Base-by-base conservation (phyloP, 345 rosid species). In the Luvunga scandens region DNA sequence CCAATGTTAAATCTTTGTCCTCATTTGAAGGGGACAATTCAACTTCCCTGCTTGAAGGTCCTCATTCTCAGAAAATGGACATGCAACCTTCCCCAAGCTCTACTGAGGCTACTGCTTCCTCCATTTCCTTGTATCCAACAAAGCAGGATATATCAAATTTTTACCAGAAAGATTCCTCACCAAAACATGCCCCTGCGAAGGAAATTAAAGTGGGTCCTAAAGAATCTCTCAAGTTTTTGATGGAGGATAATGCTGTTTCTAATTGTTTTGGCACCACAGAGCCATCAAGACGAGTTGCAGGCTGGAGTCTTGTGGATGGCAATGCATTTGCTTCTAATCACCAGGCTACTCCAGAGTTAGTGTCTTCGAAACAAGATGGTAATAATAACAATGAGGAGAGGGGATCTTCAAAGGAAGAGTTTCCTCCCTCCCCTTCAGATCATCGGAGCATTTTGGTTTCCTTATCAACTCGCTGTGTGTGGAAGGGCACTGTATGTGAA, bases 401-500 rank as follows among this genome's bases (percentile, higher is more conserved):
- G 34, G 91, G 83, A 73, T 77, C 92, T 80, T 85, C 83, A 21
- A 92, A 92, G 82, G 97, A 89, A 73, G 98, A 92, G 72, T 92
- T 96, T 88, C 90, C 91, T 84, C 95, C 99, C 25, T 88, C 99
- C 78, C 80, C 97, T 80, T 91, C 97, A 28, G 97, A 94, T 77
- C 94, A 96, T 84, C 99, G 90, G 83, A 96, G 98, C 89, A 96
- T 96, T 84, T 85, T 96, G 89, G 98, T 96, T 78, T 94, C 99
- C 60, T 83, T 91, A 64, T 94, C 99, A 77, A 89, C 97, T 65
- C 92, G 99, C 66, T 94, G 97, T 77, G 97, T 94, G 64, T 87
- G 94, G 95, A 92, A 96, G 77, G 98, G 98, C 69, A 91, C 95
- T 73, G 94, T 94, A 39, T 96, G 98, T 86, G 94, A 92, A 82